A percentile compares a stretch with the other conserved stretches of the same genome.
phyloP scores from a whole-genome alignment of 495 filamentous ascomycete genomes.

The Pseudoneurospora amorphoporcata region DNA sequence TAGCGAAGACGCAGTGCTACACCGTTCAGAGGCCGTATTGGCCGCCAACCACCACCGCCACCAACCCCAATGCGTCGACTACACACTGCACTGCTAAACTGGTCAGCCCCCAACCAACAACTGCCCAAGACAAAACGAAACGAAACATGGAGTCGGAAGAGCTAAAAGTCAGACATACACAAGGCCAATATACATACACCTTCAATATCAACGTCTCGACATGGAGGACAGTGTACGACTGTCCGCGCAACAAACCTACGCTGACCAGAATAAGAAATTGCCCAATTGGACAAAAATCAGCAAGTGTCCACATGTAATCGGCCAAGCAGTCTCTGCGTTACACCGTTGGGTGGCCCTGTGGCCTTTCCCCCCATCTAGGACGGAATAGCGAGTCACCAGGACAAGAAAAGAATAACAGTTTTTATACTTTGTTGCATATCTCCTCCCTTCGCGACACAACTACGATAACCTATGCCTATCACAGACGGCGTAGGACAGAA shows the following conservation, averaged over 20 bases:
- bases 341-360: neutral
- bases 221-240: neutral
- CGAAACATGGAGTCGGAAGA: neutral
- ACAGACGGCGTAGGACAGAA: neutral
- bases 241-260: neutral
- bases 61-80: neutral
- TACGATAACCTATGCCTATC: neutral
- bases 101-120: neutral
- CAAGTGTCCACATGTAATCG: neutral
- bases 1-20: neutral
- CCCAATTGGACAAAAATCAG: neutral
- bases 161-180: neutral
- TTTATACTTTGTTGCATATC: neutral
- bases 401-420: neutral
- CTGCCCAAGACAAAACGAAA: neutral
- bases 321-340: neutral
- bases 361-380: neutral
- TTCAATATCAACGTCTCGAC: neutral
- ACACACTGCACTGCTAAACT: neutral
- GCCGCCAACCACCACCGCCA: neutral
- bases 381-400: neutral
- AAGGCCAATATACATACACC: neutral
- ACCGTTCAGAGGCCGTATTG: neutral
- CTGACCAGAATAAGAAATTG: neutral
- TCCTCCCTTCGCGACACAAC: neutral